These are phyloP conservation scores for Coemansia sp. DNA, from an alignment of 192 early-diverging fungal species.

Conservation along the genomic window DNA sequence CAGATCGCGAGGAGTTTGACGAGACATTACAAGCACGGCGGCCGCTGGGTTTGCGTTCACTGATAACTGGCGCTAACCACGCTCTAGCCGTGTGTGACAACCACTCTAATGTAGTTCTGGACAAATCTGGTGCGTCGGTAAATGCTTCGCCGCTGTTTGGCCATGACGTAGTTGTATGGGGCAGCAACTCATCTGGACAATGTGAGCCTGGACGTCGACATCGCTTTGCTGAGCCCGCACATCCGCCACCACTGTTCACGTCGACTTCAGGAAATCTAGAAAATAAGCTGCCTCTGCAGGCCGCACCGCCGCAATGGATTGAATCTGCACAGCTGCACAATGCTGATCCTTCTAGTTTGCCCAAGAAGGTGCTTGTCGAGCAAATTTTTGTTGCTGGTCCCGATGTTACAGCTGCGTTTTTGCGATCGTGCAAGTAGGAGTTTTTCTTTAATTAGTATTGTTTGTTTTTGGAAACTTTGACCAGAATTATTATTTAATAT, in stretches of 20 bases:
- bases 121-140: constrained; percentile 20
- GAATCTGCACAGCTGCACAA: constrained; percentile 6
- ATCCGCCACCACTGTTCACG: constrained; percentile 23
- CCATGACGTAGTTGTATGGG: constrained; percentile 44
- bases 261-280: not conserved
- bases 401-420: constrained; percentile 22
- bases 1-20: constrained; percentile 21
- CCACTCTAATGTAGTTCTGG: constrained; percentile 32
- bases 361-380: constrained; percentile 25
- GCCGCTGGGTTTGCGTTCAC: constrained; percentile 22
- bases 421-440: not conserved
- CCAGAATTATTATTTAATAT: too few species aligned
- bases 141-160: constrained; percentile 25
- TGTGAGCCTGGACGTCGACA: constrained; percentile 40
- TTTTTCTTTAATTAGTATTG: too few species aligned
- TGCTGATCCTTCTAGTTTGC: not conserved
- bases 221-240: constrained; percentile 26
- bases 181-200: constrained; percentile 32
- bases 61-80: constrained; percentile 23
- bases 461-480: too few species aligned
- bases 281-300: constrained; percentile 16
- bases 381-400: constrained; percentile 39
- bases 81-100: constrained; percentile 38
- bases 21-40: not conserved
- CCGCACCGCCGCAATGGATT: constrained; percentile 42